Evolutionary conservation across 805 yeast species (phyloP).

Genomic region (Wickerhamiella nectarea): DNA sequence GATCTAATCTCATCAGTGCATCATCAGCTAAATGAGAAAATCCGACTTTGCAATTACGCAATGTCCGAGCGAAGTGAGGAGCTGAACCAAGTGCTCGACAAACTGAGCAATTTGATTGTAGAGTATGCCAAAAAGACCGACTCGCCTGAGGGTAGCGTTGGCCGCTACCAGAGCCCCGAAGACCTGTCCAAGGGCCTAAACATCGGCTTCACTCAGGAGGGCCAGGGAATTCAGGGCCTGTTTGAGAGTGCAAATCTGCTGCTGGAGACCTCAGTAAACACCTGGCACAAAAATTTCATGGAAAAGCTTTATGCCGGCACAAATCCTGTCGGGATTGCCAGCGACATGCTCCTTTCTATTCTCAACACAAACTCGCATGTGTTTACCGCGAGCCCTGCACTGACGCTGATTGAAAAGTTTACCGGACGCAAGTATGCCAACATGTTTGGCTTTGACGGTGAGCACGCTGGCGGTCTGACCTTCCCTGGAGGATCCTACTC

Average conservation of each 20-base stretch:
- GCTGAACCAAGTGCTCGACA: slow-evolving; percentile 38
- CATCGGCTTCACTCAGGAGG: slow-evolving; percentile 28
- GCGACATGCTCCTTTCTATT: slow-evolving; percentile 53
- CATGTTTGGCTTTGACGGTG: slow-evolving; percentile 41
- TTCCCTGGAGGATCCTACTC: slow-evolving; percentile 85
- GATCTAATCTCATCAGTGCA: no score
- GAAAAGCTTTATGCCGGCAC: slow-evolving; percentile 79
- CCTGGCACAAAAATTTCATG: slow-evolving; percentile 79
- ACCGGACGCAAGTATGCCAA: slow-evolving; percentile 56
- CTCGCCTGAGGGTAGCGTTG: slow-evolving; percentile 35
- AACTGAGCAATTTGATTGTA: slow-evolving; percentile 39
- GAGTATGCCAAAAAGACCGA: slow-evolving; percentile 40
- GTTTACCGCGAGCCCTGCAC: slow-evolving; percentile 66
- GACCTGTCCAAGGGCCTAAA: slow-evolving; percentile 30
- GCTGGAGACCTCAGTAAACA: slow-evolving; percentile 54
- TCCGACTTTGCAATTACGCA: not conserved
- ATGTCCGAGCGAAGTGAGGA: slow-evolving; percentile 38
- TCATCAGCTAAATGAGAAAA: no score
- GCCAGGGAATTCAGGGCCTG: slow-evolving; percentile 34
- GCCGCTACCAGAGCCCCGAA: slow-evolving; percentile 32
- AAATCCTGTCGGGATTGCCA: slow-evolving; percentile 67
- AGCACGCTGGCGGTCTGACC: slow-evolving; percentile 64
- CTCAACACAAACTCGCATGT: slow-evolving; percentile 79
- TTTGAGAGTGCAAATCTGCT: slow-evolving; percentile 40
- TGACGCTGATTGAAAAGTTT: slow-evolving; percentile 59